Evolutionary conservation across 306 rosid genomes (phyloP), one percentile per base, ranked within the genome.

Genomic region (Inga oerstediana): DNA sequence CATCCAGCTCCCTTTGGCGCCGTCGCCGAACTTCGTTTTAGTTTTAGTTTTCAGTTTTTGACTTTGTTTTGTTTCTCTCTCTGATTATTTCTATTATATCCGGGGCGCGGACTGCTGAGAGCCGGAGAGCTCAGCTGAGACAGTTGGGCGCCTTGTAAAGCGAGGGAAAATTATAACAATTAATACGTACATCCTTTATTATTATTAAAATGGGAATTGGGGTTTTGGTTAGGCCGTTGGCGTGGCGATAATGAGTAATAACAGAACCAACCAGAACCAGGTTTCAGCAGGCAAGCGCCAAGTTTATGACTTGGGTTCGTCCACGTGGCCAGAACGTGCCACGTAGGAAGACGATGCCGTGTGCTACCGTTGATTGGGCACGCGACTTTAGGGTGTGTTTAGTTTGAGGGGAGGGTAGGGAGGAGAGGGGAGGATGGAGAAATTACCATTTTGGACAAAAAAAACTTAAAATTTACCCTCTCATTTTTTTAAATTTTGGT

Each of bases 281-380:
- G 48, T 79, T 84, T 69, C 74, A 35, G 16, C 64, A 73, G 3
- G 79, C 22, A 41, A 35, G 76, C 62, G 81, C 76, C 64, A 34
- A 7, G 74, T 24, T 82, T 79, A 67, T 79, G 32, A n/a, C 39
- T 7, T 32, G 75, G 72, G 27, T 48, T 77, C 44, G 43, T 70
- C 87, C 89, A 93, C 90, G 89, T 88, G 90, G 87, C 75, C 49
- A 35, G n/a, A 3, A 37, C 35, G 3, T 80, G 86, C 85, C 91
- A 84, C 83, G 81, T 51, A 43, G 83, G 91, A 87, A 24, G 30
- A 4, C 72, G n/a, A 81, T 82, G 88, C 83, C 79, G 83, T 54
- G 74, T 35, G 20, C 85, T 66, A 4, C 7, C 72, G 14, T 16
- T 34, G 72, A 19, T 17, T 7, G 39, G 13, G 13, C 74, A 19